phyloP scores from a whole-genome alignment of 148 eudicot species.

The Gaultheria prostrata region DNA sequence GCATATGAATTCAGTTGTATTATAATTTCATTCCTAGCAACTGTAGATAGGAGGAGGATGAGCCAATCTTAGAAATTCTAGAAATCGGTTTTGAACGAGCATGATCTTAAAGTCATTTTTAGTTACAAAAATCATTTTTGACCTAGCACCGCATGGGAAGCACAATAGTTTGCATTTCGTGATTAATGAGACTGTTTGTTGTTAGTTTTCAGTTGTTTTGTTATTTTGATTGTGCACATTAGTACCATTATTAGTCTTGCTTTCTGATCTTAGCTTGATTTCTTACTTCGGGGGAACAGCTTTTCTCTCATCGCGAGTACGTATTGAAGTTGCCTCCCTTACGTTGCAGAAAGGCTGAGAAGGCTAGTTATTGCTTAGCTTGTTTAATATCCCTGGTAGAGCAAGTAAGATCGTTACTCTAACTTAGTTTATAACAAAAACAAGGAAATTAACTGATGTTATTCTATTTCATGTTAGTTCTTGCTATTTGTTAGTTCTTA shows the following conservation, averaged over 20 bases:
- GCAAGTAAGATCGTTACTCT: constrained; percentile 52
- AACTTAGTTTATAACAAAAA: neutral
- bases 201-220: constrained; percentile 1
- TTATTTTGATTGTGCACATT: neutral
- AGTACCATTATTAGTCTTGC: neutral
- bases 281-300: constrained; percentile 34
- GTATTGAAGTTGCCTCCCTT: constrained; percentile 61
- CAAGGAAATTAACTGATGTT: neutral
- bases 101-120: neutral
- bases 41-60: neutral
- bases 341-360: constrained; percentile 55
- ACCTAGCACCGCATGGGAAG: neutral
- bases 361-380: constrained; percentile 76
- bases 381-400: constrained; percentile 88
- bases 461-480: constrained; percentile 1
- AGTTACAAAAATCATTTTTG: neutral
- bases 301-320: constrained; percentile 60
- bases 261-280: constrained; percentile 8
- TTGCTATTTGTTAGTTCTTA: neutral
- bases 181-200: neutral
- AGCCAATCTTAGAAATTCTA: neutral
- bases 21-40: neutral
- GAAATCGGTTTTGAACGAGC: neutral
- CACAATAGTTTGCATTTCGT: neutral
- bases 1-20: neutral